Percentiles rank a stretch among this genome's conserved stretches.
phyloP scores from a whole-genome alignment of 2,329 filamentous ascomycete species.

The Pezizomycotina sp. region DNA sequence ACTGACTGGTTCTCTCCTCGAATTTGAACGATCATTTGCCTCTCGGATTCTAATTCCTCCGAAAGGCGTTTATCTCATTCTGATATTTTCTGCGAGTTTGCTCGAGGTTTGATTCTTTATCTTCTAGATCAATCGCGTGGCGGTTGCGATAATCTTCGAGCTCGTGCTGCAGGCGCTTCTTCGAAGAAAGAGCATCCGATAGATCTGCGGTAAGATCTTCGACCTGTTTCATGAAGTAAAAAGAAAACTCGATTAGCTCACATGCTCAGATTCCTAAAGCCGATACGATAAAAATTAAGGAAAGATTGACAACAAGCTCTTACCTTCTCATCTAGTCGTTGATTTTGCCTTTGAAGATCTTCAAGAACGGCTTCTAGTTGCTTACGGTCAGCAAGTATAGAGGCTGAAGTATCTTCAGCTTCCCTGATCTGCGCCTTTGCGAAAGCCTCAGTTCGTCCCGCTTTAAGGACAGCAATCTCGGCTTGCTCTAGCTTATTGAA shows the following conservation, averaged over 20 bases:
- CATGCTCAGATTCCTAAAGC: not conserved
- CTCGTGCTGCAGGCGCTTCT: slow-evolving; percentile 90
- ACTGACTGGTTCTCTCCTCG: slow-evolving; percentile 22
- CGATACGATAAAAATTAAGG: no score
- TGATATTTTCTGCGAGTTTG: slow-evolving; percentile 97
- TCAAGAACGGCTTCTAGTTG: slow-evolving; percentile 77
- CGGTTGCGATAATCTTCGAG: slow-evolving; percentile 94
- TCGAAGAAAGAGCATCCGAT: slow-evolving; percentile 67
- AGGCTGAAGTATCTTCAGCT: slow-evolving; percentile 76
- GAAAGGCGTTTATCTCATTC: slow-evolving; percentile 71
- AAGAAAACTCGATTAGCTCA: slow-evolving; percentile 6
- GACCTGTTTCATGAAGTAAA: no score
- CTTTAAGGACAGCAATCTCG: slow-evolving; percentile 87
- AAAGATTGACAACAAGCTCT: no score
- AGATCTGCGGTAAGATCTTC: slow-evolving; percentile 86
- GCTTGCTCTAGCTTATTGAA: slow-evolving; percentile 95
- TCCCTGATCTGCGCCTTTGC: slow-evolving; percentile 78
- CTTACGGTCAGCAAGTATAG: slow-evolving; percentile 80
- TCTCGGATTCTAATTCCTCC: slow-evolving; percentile 81
- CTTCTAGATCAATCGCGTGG: slow-evolving; percentile 87
- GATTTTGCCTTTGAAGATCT: slow-evolving; percentile 75
- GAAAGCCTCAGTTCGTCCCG: slow-evolving; percentile 80
- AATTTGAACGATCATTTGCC: slow-evolving; percentile 73
- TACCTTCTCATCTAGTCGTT: slow-evolving; percentile 66
- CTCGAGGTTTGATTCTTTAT: slow-evolving; percentile 90